phyloP scores from a whole-genome alignment of 2,329 filamentous ascomycete species.

The Ophiostoma himal-ulmi region DNA sequence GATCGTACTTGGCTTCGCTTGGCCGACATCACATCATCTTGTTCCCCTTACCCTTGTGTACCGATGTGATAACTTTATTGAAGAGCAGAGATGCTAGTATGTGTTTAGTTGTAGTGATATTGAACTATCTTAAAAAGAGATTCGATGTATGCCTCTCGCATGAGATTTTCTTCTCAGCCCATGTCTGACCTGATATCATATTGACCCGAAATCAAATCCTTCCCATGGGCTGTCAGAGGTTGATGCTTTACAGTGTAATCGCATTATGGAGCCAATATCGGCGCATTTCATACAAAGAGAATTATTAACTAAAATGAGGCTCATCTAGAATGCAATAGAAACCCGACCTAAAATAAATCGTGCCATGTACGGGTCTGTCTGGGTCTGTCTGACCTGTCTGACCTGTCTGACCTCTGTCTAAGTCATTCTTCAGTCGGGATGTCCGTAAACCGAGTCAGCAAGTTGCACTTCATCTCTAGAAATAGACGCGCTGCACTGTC shows the following conservation, averaged over 20 bases:
- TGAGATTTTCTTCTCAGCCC: not conserved
- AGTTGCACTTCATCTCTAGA: not conserved
- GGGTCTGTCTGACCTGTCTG: not conserved
- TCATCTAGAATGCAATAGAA: not conserved
- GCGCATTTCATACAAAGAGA: not conserved
- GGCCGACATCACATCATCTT: not conserved
- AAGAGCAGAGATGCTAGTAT: not conserved
- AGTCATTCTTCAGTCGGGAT: not conserved
- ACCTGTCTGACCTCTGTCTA: not conserved
- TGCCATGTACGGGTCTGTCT: not conserved
- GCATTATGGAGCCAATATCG: not conserved
- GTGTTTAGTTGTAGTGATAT: not conserved
- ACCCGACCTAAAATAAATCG: not conserved
- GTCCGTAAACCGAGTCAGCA: not conserved
- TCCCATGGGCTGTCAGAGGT: not conserved
- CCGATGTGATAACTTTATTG: not conserved
- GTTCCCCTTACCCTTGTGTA: not conserved
- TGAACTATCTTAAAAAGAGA: not conserved
- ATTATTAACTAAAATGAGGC: not conserved
- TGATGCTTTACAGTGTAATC: not conserved
- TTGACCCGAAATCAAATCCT: not conserved
- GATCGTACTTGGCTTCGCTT: conserved; percentile 13
- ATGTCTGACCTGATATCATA: not conserved
- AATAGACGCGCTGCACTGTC: not conserved
- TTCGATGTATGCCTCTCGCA: not conserved